Base-by-base conservation (phyloP, 108 stramenopile genomes). In the Nitzschia sp. region DNA sequence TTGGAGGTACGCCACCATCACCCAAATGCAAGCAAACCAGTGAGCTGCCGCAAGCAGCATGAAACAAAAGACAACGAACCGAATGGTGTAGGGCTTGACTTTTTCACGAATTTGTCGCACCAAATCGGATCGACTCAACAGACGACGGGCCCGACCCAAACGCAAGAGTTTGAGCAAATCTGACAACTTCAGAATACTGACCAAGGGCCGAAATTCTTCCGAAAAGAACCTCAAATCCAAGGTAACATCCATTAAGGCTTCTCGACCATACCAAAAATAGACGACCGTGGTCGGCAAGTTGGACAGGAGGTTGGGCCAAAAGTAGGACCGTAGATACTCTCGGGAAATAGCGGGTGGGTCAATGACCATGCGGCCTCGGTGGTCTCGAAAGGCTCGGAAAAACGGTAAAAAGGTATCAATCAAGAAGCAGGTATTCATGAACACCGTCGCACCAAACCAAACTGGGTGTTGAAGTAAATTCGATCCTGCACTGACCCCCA, bases 371-470 rank as follows among this genome's bases (percentile, higher is more conserved):
- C 46, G 46, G 14, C 46, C 46, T 48, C n/a, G 14, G 46, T 17
- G 1, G 17, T 48, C 46, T 5, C 46, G 46, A 48, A 17, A 48
- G 46, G 46, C 46, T 48, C 46, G 46, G 17, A 48, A 17, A 17
- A 48, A 48, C 5, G 46, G 46, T 48, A 48, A 48, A 48, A 48
- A 48, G 46, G 46, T 48, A 48, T 48, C 46, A 48, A 48, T 48
- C 17, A 48, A 48, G 6, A 48, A 48, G 17, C 2, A 48, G 1
- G 46, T 48, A 48, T 48, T 48, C 46, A 48, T 48, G 5, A 48
- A 48, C 14, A 48, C 46, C 6, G 46, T 48, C 3, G 6, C 46
- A 2, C 17, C 14, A 17, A 48, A 48, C 46, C 46, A 48, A 15
- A 17, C 46, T 48, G 46, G 46, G 3, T 48, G 2, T 1, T 1